These are phyloP conservation scores for Syncephalis fuscata DNA, from an alignment of 371 early-diverging fungal genomes.

Conservation along the genomic window DNA sequence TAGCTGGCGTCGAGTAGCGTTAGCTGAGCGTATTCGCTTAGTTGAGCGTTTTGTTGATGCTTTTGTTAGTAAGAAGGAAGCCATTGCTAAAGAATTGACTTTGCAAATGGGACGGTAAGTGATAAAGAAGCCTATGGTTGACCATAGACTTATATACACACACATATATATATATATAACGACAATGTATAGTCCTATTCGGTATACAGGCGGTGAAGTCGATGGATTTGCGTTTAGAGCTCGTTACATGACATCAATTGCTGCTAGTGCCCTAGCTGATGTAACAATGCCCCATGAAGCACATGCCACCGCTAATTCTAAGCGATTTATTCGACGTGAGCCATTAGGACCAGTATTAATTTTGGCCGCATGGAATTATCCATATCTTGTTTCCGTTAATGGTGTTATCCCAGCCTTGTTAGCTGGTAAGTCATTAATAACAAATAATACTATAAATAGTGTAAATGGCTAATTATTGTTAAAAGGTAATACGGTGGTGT, in stretches of 20 bases:
- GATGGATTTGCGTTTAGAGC: slow-evolving; percentile 54
- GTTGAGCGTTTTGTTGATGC: slow-evolving; percentile 31
- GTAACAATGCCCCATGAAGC: slow-evolving; percentile 20
- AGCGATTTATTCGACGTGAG: slow-evolving; percentile 48
- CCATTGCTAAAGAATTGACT: slow-evolving; percentile 38
- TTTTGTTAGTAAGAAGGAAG: slow-evolving; percentile 38
- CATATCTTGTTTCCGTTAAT: slow-evolving; percentile 44
- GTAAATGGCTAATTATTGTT: slow-evolving; percentile 8
- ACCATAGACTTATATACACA: neutral
- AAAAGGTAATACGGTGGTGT: slow-evolving; percentile 58
- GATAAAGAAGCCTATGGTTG: too few relatives aligned
- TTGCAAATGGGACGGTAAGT: slow-evolving; percentile 45
- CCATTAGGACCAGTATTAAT: slow-evolving; percentile 38
- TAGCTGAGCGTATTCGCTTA: slow-evolving; percentile 32
- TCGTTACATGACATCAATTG: slow-evolving; percentile 53
- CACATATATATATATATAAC: neutral
- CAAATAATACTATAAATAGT: neutral
- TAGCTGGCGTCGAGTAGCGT: slow-evolving; percentile 27
- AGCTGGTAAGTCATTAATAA: slow-evolving; percentile 24
- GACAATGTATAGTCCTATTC: slow-evolving; percentile 30
- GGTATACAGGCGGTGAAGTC: slow-evolving; percentile 54
- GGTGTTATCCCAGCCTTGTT: slow-evolving; percentile 61
- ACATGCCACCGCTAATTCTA: slow-evolving; percentile 13
- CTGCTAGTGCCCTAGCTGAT: slow-evolving; percentile 36
- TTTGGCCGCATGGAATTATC: slow-evolving; percentile 45